A percentile compares a stretch with the other conserved stretches of the same genome.
Evolutionary conservation across 2,329 filamentous ascomycete species (phyloP).

Genomic region (Microcyclospora pomicola): DNA sequence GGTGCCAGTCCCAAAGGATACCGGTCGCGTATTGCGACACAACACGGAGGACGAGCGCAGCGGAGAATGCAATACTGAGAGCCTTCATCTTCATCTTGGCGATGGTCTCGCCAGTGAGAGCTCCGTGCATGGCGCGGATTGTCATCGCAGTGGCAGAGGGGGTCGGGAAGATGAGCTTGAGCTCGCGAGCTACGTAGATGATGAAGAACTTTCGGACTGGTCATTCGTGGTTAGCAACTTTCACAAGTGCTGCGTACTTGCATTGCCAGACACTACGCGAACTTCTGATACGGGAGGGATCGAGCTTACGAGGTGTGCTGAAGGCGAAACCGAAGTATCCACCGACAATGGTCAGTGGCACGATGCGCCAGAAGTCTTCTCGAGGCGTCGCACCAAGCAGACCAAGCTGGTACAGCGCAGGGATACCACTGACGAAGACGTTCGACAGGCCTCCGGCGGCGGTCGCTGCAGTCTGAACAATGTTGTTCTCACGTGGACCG

Average conservation of each 20-base stretch:
- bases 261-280: neutral
- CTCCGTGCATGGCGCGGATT: slow-evolving; percentile 49
- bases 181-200: slow-evolving; percentile 48
- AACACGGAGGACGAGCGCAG: slow-evolving; percentile 40
- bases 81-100: slow-evolving; percentile 46
- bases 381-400: slow-evolving; percentile 36
- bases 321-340: slow-evolving; percentile 53
- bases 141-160: slow-evolving; percentile 47
- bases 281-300: slow-evolving; percentile 10
- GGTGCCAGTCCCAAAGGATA: slow-evolving; percentile 37
- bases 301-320: slow-evolving; percentile 33
- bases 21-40: slow-evolving; percentile 46
- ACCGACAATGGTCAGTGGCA: slow-evolving; percentile 47
- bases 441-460: slow-evolving; percentile 44
- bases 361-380: slow-evolving; percentile 43
- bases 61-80: slow-evolving; percentile 37
- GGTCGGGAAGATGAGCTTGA: slow-evolving; percentile 46
- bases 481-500: slow-evolving; percentile 49
- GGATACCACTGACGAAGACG: slow-evolving; percentile 46
- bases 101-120: slow-evolving; percentile 36
- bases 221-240: neutral
- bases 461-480: slow-evolving; percentile 46
- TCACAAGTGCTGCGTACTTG: neutral
- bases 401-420: slow-evolving; percentile 45
- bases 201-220: slow-evolving; percentile 49